phyloP scores from a whole-genome alignment of 2,329 filamentous ascomycete genomes.

The Colletotrichum higginsianum region DNA sequence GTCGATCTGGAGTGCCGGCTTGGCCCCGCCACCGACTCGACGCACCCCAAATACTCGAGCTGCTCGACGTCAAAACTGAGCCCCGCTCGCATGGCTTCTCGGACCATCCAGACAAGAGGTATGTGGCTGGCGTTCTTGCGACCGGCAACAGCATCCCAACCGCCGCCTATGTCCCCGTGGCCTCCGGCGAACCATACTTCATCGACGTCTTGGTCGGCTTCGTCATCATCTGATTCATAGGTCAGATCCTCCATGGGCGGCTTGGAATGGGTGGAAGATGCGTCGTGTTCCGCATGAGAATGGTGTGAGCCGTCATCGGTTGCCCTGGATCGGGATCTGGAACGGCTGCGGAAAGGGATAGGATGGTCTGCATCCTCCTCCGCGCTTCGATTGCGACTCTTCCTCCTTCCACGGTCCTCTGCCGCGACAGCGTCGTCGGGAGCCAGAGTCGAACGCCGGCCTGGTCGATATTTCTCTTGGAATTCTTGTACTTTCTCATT shows the following conservation, averaged over 20 bases:
- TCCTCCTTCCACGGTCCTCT: slow-evolving; percentile 29
- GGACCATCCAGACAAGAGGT: slow-evolving; percentile 79
- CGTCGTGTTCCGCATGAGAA: slow-evolving; percentile 22
- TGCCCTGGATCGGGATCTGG: slow-evolving; percentile 46
- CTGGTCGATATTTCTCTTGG: slow-evolving; percentile 55
- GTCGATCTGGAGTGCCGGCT: neutral
- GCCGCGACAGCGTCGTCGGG: slow-evolving; percentile 38
- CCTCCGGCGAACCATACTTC: slow-evolving; percentile 87
- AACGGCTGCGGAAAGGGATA: slow-evolving; percentile 59
- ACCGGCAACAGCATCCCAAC: slow-evolving; percentile 73
- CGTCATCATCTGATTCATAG: slow-evolving; percentile 60
- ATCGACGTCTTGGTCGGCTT: slow-evolving; percentile 78
- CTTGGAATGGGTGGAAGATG: slow-evolving; percentile 31
- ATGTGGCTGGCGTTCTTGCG: slow-evolving; percentile 78
- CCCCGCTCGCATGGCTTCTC: slow-evolving; percentile 72
- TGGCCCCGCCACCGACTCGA: slow-evolving; percentile 49
- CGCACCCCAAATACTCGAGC: slow-evolving; percentile 76
- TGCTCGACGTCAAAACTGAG: slow-evolving; percentile 79
- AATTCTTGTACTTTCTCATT: slow-evolving; percentile 47
- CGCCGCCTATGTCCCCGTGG: slow-evolving; percentile 85
- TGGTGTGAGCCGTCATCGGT: slow-evolving; percentile 5
- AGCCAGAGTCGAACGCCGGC: slow-evolving; percentile 35
- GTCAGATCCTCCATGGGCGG: slow-evolving; percentile 50
- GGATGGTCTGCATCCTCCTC: slow-evolving; percentile 51
- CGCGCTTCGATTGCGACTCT: slow-evolving; percentile 13